phyloP scores from a whole-genome alignment of 345 rosid species.

The Hevea brasiliensis region DNA sequence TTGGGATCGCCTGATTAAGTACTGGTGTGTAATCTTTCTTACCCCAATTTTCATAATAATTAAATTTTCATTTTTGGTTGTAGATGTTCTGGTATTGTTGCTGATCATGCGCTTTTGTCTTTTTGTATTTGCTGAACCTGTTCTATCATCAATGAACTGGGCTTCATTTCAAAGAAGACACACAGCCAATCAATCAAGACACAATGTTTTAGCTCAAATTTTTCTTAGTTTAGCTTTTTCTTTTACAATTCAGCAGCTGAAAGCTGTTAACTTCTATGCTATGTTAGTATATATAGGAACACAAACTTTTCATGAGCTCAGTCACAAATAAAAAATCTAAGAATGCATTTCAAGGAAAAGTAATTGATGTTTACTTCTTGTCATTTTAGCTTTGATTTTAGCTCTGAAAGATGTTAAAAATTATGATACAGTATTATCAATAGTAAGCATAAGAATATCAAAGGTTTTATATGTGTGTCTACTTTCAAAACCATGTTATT shows the following conservation, averaged over 20 bases:
- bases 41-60: not conserved
- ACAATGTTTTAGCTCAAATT: too few species aligned
- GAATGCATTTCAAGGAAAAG: not conserved
- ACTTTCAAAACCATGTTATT: not conserved
- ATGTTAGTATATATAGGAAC: not conserved
- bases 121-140: not conserved
- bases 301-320: not conserved
- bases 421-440: not conserved
- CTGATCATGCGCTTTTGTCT: not conserved
- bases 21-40: constrained; percentile 61
- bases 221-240: too few species aligned
- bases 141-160: not conserved
- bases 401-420: not conserved
- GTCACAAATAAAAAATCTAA: not conserved
- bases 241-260: too few species aligned
- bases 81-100: not conserved
- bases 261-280: not conserved
- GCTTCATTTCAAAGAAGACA: too few species aligned
- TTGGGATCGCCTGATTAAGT: constrained; percentile 98
- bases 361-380: not conserved
- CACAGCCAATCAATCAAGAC: too few species aligned
- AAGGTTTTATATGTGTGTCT: too few species aligned
- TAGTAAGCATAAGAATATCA: not conserved
- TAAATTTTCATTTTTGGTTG: not conserved
- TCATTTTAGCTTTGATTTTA: not conserved